Evolutionary conservation across 1,284 basidiomycete genomes (phyloP), one percentile per base, ranked within the genome.

Genomic region (Apiotrichum siamense): DNA sequence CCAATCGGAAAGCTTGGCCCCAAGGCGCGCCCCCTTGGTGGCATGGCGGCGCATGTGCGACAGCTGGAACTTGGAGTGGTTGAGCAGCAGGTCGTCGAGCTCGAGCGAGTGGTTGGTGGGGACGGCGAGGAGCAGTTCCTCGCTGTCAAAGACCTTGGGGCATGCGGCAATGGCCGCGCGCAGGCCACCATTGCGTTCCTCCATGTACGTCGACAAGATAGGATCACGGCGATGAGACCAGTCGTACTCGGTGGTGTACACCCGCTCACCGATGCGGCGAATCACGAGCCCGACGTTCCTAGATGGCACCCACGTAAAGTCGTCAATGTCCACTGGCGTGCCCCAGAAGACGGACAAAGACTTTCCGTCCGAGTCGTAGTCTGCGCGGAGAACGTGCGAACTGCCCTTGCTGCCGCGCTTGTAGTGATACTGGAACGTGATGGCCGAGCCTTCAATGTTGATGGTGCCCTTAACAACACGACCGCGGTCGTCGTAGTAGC

Each of bases 301-400:
- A 7, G 50, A 51, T 24, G 50, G 44, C 2, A 51, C 50, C 50
- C 50, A 51, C 9, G 44, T 46, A 40, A 41, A 51, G 39, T 51
- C 43, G 24, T 51, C 44, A 1, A 31, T 32, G 33, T 42, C 27
- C 21, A 47, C 35, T 2, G 50, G 50, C 26, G 46, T 46, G 44
- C 50, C 50, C 50, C 50, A 51, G 31, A 51, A 51, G 32, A 51
- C 44, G 32, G 44, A 46, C n/a, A 51, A 32, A 10, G 26, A 29
- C 33, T 51, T 27, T 15, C 31, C 39, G 32, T 31, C 27, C 1
- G 13, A 18, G 3, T 32, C 18, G 40, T 47, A 51, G 44, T 51
- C 50, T 10, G 50, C 50, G 20, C 50, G 44, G 11, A 51, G 39
- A 11, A 51, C 32, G 33, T 46, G 39, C 7, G 50, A 41, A 27